Conservation (phyloP, 2,329 filamentous ascomycete genomes). For the Nemania sp. region DNA sequence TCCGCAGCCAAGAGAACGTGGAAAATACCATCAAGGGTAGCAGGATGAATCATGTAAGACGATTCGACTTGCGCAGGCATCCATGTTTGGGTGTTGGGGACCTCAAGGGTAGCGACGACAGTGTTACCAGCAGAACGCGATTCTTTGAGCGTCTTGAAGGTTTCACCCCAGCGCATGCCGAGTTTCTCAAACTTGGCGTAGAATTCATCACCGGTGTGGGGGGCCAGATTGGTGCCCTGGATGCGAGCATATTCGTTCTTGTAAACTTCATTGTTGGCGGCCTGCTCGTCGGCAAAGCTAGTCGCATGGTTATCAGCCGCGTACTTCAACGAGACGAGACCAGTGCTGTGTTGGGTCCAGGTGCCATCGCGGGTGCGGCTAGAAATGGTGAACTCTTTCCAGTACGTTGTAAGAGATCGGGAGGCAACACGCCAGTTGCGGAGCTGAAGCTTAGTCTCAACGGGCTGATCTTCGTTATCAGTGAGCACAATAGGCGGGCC, state of each 20-base stretch:
- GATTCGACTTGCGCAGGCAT: conserved; percentile 35
- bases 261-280: conserved; percentile 29
- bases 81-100: conserved; percentile 33
- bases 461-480: conserved; percentile 32
- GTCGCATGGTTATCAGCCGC: conserved; percentile 29
- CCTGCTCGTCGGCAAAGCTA: conserved; percentile 33
- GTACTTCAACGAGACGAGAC: conserved; percentile 35
- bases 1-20: conserved; percentile 35
- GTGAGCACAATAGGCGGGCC: conserved; percentile 32
- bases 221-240: conserved; percentile 18
- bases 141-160: conserved; percentile 31
- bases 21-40: conserved; percentile 35
- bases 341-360: conserved; percentile 37
- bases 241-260: conserved; percentile 33
- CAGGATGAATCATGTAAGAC: conserved; percentile 32
- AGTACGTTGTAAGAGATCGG: conserved; percentile 35
- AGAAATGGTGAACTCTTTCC: conserved; percentile 35
- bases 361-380: conserved; percentile 34
- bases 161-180: conserved; percentile 35
- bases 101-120: conserved; percentile 31
- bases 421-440: conserved; percentile 37
- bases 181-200: conserved; percentile 36
- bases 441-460: conserved; percentile 36
- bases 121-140: conserved; percentile 28
- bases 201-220: conserved; percentile 31